These are phyloP conservation scores for Penicillium corylophilum DNA, from an alignment of 2,329 filamentous ascomycete species.

Conservation along the genomic window DNA sequence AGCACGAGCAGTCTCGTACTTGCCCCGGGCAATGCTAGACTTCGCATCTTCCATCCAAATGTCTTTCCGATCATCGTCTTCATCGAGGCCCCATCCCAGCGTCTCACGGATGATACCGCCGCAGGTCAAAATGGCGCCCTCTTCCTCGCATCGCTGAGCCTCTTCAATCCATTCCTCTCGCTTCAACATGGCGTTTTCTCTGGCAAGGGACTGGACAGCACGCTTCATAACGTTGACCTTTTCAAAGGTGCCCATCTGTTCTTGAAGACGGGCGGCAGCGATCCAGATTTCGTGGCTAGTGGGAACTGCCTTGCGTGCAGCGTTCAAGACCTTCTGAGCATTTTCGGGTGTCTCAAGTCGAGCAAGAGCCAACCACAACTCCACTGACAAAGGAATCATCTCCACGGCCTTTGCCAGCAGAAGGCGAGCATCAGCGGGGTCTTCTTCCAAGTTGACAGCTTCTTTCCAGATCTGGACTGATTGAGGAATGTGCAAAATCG, in stretches of 20 bases:
- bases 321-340: slow-evolving; percentile 92
- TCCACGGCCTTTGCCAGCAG: slow-evolving; percentile 93
- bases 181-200: slow-evolving; percentile 93
- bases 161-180: slow-evolving; percentile 96
- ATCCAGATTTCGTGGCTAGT: slow-evolving; percentile 97
- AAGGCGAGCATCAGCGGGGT: slow-evolving; percentile 80
- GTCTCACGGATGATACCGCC: slow-evolving; percentile 89
- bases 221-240: slow-evolving; percentile 93
- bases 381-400: slow-evolving; percentile 88
- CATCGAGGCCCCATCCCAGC: slow-evolving; percentile 86
- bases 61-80: slow-evolving; percentile 94
- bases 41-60: slow-evolving; percentile 95
- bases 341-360: slow-evolving; percentile 86
- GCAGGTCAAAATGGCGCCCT: slow-evolving; percentile 83
- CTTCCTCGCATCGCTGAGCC: slow-evolving; percentile 90
- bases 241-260: slow-evolving; percentile 78
- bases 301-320: slow-evolving; percentile 87
- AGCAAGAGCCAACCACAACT: slow-evolving; percentile 91
- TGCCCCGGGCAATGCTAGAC: slow-evolving; percentile 73
- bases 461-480: slow-evolving; percentile 98
- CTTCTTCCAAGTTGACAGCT: slow-evolving; percentile 90
- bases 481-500: slow-evolving; percentile 87
- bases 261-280: slow-evolving; percentile 83
- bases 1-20: slow-evolving; percentile 85
- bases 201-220: slow-evolving; percentile 81